Percentiles rank a stretch among this genome's conserved stretches.
Evolutionary conservation across 2,329 filamentous ascomycete species (phyloP).

Genomic region (Phyllachora maydis): DNA sequence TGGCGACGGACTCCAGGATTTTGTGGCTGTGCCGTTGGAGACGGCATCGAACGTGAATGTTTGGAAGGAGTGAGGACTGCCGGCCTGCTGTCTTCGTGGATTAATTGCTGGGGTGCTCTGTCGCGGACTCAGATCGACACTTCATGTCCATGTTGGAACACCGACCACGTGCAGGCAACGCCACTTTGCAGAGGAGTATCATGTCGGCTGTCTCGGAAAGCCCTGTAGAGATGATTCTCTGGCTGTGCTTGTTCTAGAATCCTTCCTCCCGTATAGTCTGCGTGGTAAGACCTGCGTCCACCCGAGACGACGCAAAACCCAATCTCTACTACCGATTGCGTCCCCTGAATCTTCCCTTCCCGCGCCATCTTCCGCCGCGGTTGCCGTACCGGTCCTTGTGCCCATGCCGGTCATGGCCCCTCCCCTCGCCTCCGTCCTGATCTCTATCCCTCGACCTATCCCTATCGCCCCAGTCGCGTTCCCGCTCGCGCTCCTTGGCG

Average conservation of each 20-base stretch:
- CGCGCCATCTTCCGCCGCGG: conserved; percentile 1
- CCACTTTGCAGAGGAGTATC: no score
- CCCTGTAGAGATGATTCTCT: no score
- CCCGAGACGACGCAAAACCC: no score
- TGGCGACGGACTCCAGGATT: conserved; percentile 19
- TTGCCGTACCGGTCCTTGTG: conserved; percentile 3
- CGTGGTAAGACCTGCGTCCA: no score
- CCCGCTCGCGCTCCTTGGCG: conserved; percentile 19
- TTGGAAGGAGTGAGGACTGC: conserved; percentile 18
- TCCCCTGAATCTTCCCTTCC: conserved; percentile 2
- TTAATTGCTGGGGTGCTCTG: no score
- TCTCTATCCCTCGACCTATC: conserved; percentile 11
- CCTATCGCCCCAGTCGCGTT: conserved; percentile 10
- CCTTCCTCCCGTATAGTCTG: no score
- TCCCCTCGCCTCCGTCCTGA: conserved; percentile 10
- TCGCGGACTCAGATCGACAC: no score
- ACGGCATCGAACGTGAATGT: conserved; percentile 20
- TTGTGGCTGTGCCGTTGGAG: conserved; percentile 26
- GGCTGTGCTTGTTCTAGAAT: no score
- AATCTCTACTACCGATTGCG: no score
- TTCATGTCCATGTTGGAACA: no score
- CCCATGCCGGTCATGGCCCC: conserved; percentile 5
- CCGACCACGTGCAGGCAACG: no score
- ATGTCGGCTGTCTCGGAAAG: no score
- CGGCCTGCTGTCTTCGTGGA: conserved; percentile 1